Conservation (phyloP, 116 monocot genomes). For the Dioscorea cayenensis region DNA sequence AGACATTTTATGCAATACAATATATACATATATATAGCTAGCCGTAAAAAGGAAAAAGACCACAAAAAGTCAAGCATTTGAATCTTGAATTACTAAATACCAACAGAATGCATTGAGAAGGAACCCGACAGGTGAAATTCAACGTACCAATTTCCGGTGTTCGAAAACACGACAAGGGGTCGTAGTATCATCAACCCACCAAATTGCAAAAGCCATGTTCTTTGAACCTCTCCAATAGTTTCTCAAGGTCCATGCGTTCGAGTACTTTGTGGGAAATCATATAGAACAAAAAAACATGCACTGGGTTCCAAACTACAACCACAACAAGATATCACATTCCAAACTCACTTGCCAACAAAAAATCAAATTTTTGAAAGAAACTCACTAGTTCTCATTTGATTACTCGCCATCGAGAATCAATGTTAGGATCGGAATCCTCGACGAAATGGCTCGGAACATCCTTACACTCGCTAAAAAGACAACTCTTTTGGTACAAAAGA, state of each 20-base stretch:
- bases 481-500: constrained; percentile 62
- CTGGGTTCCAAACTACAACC: constrained; percentile 48
- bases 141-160: constrained; percentile 61
- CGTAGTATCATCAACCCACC: constrained; percentile 83
- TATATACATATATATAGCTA: too few species aligned
- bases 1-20: too few species aligned
- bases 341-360: background rate
- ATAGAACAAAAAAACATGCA: constrained; percentile 76
- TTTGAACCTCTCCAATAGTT: constrained; percentile 40
- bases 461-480: constrained; percentile 61
- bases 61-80: too few species aligned
- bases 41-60: too few species aligned
- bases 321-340: background rate
- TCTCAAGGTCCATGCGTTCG: constrained; percentile 65
- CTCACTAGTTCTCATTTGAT: background rate
- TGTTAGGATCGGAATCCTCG: constrained; percentile 1
- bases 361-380: background rate
- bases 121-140: background rate
- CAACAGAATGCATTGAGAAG: too few species aligned
- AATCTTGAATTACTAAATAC: too few species aligned
- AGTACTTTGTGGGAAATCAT: constrained; percentile 64
- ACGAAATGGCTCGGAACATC: constrained; percentile 4
- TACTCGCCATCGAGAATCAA: constrained; percentile 5
- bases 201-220: constrained; percentile 56
- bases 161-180: constrained; percentile 77